Evolutionary conservation across 768 basidiomycete species (phyloP).

Genomic region (Tricholoma matsutake): DNA sequence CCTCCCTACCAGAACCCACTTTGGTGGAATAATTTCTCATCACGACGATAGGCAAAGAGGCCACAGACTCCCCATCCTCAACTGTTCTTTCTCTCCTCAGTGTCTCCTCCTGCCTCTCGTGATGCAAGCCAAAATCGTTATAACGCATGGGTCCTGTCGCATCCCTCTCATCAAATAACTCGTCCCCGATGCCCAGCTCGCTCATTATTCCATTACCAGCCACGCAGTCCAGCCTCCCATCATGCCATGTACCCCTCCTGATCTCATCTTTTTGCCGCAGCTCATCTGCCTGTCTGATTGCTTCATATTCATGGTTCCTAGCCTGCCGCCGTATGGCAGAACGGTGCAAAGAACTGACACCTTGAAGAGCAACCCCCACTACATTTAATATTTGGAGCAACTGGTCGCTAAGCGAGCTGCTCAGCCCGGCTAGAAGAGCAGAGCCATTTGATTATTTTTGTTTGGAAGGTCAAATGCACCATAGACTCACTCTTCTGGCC

Average conservation of each 20-base stretch:
- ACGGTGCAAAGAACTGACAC: conserved; percentile 53
- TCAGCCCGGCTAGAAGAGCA: conserved; percentile 67
- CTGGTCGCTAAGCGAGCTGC: conserved; percentile 75
- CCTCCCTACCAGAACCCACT: conserved; percentile 56
- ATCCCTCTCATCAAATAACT: conserved; percentile 40
- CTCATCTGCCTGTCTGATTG: conserved; percentile 37
- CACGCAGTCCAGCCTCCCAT: conserved; percentile 80
- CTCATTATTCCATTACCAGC: conserved; percentile 85
- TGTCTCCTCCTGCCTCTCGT: conserved; percentile 14
- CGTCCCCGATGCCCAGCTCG: conserved; percentile 83
- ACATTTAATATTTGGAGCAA: conserved; percentile 82
- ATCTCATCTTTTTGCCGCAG: conserved; percentile 45
- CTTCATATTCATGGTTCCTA: conserved; percentile 33
- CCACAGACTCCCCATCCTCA: conserved; percentile 50
- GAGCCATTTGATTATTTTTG: not conserved
- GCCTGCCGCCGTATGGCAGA: conserved; percentile 38
- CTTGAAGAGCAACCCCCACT: conserved; percentile 66
- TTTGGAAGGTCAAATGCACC: not conserved
- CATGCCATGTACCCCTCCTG: conserved; percentile 72
- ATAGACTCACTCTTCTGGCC: conserved; percentile 76
- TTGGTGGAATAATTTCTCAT: conserved; percentile 75
- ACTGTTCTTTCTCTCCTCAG: conserved; percentile 29
- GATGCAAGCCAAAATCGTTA: conserved; percentile 12
- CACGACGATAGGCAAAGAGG: conserved; percentile 79
- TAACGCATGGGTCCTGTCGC: conserved; percentile 2